Evolutionary conservation across 768 basidiomycete genomes (phyloP).

Genomic region (Rhizopogon vinicolor): DNA sequence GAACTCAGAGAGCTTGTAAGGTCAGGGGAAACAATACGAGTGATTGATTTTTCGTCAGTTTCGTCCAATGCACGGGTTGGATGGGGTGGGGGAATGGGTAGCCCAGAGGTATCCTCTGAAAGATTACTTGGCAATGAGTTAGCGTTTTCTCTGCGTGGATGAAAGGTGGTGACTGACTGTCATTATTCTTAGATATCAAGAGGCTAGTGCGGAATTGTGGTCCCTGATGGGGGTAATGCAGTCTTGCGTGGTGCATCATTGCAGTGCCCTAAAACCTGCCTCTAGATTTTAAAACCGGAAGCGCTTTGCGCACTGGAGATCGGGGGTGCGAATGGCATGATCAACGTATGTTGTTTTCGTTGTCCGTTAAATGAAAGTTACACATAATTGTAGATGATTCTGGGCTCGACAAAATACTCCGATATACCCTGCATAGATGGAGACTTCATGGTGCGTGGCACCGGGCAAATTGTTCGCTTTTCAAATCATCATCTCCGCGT

Average conservation of each 20-base stretch:
- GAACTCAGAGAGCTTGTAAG: slow-evolving; percentile 49
- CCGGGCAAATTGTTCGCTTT: background rate
- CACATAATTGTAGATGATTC: slow-evolving; percentile 26
- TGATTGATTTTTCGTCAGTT: slow-evolving; percentile 41
- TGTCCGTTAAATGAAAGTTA: background rate
- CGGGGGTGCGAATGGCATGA: slow-evolving; percentile 43
- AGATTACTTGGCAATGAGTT: slow-evolving; percentile 34
- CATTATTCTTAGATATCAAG: slow-evolving; percentile 23
- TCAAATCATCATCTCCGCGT: background rate
- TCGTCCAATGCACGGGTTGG: slow-evolving; percentile 36
- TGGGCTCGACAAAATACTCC: slow-evolving; percentile 29
- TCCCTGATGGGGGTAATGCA: slow-evolving; percentile 18
- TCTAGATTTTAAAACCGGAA: slow-evolving; percentile 26
- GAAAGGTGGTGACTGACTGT: background rate
- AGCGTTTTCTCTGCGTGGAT: slow-evolving; percentile 1
- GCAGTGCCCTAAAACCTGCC: background rate
- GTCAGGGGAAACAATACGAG: slow-evolving; percentile 39
- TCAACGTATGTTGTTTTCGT: slow-evolving; percentile 24
- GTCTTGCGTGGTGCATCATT: background rate
- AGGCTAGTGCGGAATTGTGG: slow-evolving; percentile 27
- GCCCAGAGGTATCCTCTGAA: slow-evolving; percentile 34
- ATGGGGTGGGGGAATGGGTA: slow-evolving; percentile 40
- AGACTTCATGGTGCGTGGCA: slow-evolving; percentile 35
- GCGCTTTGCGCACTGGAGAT: slow-evolving; percentile 37
- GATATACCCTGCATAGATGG: slow-evolving; percentile 38